These are phyloP conservation scores for Collybiopsis confluens DNA, from an alignment of 768 basidiomycete species.

Conservation along the genomic window DNA sequence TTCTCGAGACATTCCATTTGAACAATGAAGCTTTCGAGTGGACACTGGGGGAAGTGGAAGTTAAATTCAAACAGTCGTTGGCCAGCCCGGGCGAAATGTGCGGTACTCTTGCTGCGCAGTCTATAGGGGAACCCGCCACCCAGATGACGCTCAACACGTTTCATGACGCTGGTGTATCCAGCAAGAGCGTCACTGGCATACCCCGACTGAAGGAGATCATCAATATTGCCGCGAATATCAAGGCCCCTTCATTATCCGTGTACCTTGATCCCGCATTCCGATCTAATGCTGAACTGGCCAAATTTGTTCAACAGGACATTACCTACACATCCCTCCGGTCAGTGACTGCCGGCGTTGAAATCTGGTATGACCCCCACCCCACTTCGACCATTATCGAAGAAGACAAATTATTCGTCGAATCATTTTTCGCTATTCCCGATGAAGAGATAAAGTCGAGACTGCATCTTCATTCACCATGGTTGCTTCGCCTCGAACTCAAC, in stretches of 20 bases:
- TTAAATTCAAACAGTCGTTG: conserved; percentile 90
- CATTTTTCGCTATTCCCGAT: conserved; percentile 99
- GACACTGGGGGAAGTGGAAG: conserved; percentile 93
- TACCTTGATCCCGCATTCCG: conserved; percentile 77
- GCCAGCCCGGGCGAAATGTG: conserved; percentile 99
- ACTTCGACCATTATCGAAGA: conserved; percentile 93
- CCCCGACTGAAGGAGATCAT: conserved; percentile 99
- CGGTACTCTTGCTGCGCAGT: conserved; percentile 95
- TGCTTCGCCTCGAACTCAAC: conserved; percentile 94
- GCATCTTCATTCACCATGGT: conserved; percentile 92
- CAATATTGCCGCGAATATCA: conserved; percentile 97
- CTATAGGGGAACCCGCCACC: conserved; percentile 98
- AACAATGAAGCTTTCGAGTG: conserved; percentile 95
- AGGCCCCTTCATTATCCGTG: conserved; percentile 94
- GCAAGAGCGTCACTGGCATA: conserved; percentile 99
- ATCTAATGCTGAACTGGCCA: conserved; percentile 58
- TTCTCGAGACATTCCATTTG: conserved; percentile 84
- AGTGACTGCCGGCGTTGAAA: conserved; percentile 92
- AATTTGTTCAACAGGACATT: conserved; percentile 88
- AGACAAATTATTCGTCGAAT: conserved; percentile 92
- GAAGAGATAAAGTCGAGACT: conserved; percentile 93
- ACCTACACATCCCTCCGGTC: conserved; percentile 92
- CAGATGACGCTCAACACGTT: conserved; percentile 99
- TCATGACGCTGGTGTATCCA: conserved; percentile 99
- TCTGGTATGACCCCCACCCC: conserved; percentile 96